These are phyloP conservation scores for Ustilago shanxiensis DNA, from an alignment of 1,284 basidiomycete genomes.

Conservation along the genomic window DNA sequence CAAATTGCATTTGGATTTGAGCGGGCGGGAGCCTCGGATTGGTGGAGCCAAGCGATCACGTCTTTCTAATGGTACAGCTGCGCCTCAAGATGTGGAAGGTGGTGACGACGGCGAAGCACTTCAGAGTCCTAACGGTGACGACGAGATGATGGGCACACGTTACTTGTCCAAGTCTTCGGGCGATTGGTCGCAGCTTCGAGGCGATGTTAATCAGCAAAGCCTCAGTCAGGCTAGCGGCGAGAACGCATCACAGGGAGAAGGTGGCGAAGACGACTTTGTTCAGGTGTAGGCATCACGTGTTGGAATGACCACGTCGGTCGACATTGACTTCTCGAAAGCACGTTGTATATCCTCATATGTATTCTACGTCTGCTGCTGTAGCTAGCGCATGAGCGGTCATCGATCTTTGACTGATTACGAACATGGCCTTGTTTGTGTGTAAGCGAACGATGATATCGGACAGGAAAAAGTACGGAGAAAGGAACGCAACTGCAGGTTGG, in stretches of 20 bases:
- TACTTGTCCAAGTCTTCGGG: conserved; percentile 34
- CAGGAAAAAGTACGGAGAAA: too few species aligned
- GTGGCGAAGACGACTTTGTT: conserved; percentile 44
- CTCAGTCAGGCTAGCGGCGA: background rate
- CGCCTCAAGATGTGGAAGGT: background rate
- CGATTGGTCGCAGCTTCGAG: conserved; percentile 45
- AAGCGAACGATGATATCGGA: too few species aligned
- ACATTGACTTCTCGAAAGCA: background rate
- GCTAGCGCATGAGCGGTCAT: background rate
- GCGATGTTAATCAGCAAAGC: background rate
- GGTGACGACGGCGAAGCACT: conserved; percentile 20
- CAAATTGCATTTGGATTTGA: conserved; percentile 12
- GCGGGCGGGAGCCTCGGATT: conserved; percentile 9
- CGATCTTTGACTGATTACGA: too few species aligned
- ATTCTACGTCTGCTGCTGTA: background rate
- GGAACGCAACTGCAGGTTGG: background rate
- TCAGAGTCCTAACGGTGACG: conserved; percentile 26
- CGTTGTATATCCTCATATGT: background rate
- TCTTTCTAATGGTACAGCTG: conserved; percentile 24
- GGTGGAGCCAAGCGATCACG: conserved; percentile 23
- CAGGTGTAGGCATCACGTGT: conserved; percentile 31
- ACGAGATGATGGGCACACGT: conserved; percentile 29
- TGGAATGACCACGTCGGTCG: background rate
- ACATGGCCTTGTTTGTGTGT: too few species aligned
- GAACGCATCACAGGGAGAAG: background rate